Evolutionary conservation across 176 grass and related monocot species (phyloP), one percentile per base, ranked within the genome.

Genomic region (Oryza glumipatula): DNA sequence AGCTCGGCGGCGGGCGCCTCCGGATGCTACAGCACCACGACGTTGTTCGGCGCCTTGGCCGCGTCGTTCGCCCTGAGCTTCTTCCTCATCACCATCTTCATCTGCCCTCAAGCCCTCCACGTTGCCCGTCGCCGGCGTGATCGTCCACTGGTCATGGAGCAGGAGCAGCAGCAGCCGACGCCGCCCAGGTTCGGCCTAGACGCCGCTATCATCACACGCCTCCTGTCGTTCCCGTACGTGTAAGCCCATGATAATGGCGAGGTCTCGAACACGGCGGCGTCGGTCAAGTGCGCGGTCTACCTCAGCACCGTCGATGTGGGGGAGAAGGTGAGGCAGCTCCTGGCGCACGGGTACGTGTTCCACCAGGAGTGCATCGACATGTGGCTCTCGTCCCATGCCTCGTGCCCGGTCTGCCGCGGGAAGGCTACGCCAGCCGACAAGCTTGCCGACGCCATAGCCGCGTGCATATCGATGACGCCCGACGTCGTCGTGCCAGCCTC

Each of bases 331-430:
- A 76, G 94, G 88, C 30, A 82, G 44, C 85, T 97, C 21, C 86
- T 77, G 0, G 81, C 46, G 6, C 94, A 92, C 88, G 76, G 72
- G 51, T 90, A 97, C 74, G 6, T 80, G 58, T 94, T 97, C 47
- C 94, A 92, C 75, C 52, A 65, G 28, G 88, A 75, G 76, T 94
- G 92, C 83, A 63, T 94, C 45, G 94, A 94, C 63, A 19, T 88
- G 39, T 97, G 92, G 94, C 86, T 97, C 79, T 49, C 70, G 71
- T 79, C 83, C 14, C 72, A 86, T 66, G 79, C 80, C 38, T 86
- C 94, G 44, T 97, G 92, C 74, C 94, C 92, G 10, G 73, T 97
- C 21, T 97, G 92, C 78, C 89, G 89, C 9, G 68, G 64, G 11
- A 91, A 92, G 43, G 68, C 68, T 10, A 82, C 78, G 80, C 87